phyloP scores from a whole-genome alignment of 2,329 filamentous ascomycete species.

The Helicocarpus griseus region DNA sequence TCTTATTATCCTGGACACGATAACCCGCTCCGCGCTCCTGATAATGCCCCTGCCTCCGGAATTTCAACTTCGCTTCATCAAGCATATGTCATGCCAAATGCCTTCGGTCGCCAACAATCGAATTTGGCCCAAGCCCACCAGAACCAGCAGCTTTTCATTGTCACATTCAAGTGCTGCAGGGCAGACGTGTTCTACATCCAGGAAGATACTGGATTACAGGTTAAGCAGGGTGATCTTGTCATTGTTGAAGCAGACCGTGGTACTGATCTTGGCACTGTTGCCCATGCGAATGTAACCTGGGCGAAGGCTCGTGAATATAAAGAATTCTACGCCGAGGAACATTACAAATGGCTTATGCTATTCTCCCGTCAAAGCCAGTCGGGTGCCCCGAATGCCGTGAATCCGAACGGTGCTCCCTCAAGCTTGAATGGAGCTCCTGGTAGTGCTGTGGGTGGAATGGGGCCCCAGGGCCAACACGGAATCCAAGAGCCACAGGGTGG shows the following conservation, averaged over 20 bases:
- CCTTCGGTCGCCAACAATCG: conserved; percentile 30
- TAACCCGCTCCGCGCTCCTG: conserved; percentile 24
- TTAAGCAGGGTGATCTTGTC: conserved; percentile 86
- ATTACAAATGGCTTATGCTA: conserved; percentile 99
- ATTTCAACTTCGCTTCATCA: conserved; percentile 30
- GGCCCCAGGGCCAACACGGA: conserved; percentile 62
- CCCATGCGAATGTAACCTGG: conserved; percentile 78
- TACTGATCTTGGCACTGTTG: conserved; percentile 88
- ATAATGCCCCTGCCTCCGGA: conserved; percentile 21
- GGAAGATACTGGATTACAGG: conserved; percentile 82
- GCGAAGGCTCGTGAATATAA: conserved; percentile 80
- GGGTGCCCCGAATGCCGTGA: conserved; percentile 32
- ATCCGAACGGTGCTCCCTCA: conserved; percentile 48
- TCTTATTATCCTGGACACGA: conserved; percentile 35
- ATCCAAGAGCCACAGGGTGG: conserved; percentile 59
- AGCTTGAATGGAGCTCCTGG: conserved; percentile 55
- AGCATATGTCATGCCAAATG: conserved; percentile 28
- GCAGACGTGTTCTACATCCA: conserved; percentile 97
- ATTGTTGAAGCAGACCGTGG: conserved; percentile 97
- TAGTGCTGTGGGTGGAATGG: conserved; percentile 69
- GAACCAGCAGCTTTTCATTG: conserved; percentile 60
- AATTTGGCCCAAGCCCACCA: conserved; percentile 28
- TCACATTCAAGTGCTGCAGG: conserved; percentile 91
- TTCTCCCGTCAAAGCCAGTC: conserved; percentile 67
- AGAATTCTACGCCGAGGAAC: conserved; percentile 84